phyloP scores from a whole-genome alignment of 495 filamentous ascomycete species.

The Penicillium goetzii region DNA sequence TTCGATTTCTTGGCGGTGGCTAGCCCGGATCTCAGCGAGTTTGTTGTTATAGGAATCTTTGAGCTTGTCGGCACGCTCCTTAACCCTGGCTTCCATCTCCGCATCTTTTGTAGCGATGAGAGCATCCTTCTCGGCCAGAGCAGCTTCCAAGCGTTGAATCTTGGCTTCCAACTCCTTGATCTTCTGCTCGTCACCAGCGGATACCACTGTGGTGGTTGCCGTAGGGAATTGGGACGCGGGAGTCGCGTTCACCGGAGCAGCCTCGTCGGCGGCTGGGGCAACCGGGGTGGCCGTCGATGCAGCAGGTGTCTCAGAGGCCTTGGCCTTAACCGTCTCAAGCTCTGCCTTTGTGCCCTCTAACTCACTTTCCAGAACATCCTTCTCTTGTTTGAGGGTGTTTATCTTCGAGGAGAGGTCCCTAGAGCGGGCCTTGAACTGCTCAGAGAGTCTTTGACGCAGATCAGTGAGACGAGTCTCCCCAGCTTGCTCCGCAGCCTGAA shows the following conservation, averaged over 20 bases:
- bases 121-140: conserved; percentile 51
- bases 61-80: conserved; percentile 71
- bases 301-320: conserved; percentile 24
- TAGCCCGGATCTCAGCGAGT: conserved; percentile 61
- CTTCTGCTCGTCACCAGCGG: conserved; percentile 35
- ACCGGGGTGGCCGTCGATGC: conserved; percentile 8
- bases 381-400: conserved; percentile 52
- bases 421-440: conserved; percentile 63
- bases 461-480: conserved; percentile 41
- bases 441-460: conserved; percentile 55
- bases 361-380: conserved; percentile 52
- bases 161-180: conserved; percentile 51
- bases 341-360: conserved; percentile 51
- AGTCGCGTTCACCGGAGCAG: conserved; percentile 38
- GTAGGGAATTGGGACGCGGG: conserved; percentile 47
- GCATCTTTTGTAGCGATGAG: conserved; percentile 42
- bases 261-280: conserved; percentile 18
- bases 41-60: conserved; percentile 71
- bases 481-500: conserved; percentile 44
- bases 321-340: conserved; percentile 43
- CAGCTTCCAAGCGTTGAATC: conserved; percentile 52
- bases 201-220: conserved; percentile 27
- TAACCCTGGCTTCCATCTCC: conserved; percentile 60
- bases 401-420: conserved; percentile 56
- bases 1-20: conserved; percentile 61